A percentile compares a stretch with the other conserved stretches of the same genome.
Evolutionary conservation across 352 stramenopile genomes (phyloP).

Genomic region (Phytophthora constricta): DNA sequence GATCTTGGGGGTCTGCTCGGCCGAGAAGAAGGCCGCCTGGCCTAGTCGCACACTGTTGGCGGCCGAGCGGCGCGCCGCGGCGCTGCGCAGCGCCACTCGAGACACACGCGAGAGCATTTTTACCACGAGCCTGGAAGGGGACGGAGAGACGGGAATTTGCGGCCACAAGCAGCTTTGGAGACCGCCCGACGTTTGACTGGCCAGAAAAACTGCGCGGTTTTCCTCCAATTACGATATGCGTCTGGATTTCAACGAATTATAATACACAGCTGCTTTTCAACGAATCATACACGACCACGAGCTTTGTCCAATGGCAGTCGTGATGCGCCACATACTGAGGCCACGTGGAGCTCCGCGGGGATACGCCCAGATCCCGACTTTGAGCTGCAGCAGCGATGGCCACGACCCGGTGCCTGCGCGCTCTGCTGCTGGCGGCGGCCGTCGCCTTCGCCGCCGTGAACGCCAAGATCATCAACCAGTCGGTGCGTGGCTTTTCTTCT

Average conservation of each 20-base stretch:
- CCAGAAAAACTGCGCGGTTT: no score
- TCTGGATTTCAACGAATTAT: no score
- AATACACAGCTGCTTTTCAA: no score
- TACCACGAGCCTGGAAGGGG: constrained; percentile 12
- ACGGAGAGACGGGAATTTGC: constrained; percentile 31
- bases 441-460: constrained; percentile 41
- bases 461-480: constrained; percentile 75
- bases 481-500: constrained; percentile 40
- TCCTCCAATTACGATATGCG: no score
- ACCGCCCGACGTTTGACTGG: constrained; percentile 13
- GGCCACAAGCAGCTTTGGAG: constrained; percentile 29
- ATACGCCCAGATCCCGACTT: constrained; percentile 25
- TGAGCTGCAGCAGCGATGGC: constrained; percentile 29
- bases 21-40: constrained; percentile 69
- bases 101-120: constrained; percentile 79
- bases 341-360: constrained; percentile 6
- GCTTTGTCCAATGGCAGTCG: constrained; percentile 4
- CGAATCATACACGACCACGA: not conserved
- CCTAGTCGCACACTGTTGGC: constrained; percentile 48
- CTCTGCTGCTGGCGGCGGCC: constrained; percentile 42
- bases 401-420: constrained; percentile 13
- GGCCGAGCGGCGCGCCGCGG: constrained; percentile 51
- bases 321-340: not conserved
- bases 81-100: constrained; percentile 65
- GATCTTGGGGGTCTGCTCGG: constrained; percentile 36